These are phyloP conservation scores for Atkinsonella texensis DNA, from an alignment of 2,329 filamentous ascomycete species.

Conservation along the genomic window DNA sequence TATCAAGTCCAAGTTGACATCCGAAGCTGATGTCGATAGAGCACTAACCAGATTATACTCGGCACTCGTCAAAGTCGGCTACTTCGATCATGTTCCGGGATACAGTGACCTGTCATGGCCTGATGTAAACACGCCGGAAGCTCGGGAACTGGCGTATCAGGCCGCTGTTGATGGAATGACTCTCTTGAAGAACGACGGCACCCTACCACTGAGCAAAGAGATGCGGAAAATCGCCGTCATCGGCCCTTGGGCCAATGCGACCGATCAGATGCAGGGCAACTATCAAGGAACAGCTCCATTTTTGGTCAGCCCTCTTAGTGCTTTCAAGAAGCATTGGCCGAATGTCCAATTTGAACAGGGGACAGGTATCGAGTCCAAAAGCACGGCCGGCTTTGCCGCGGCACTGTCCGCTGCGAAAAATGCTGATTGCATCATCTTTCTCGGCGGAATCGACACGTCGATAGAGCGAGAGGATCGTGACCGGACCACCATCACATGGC, in stretches of 20 bases:
- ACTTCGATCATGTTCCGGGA: conserved; percentile 38
- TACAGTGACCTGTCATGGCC: conserved; percentile 41
- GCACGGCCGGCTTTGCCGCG: neutral
- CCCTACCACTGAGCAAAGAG: conserved; percentile 30
- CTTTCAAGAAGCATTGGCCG: neutral
- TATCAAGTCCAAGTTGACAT: conserved; percentile 19
- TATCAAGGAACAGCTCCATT: conserved; percentile 14
- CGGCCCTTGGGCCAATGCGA: conserved; percentile 28
- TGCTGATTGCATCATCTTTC: conserved; percentile 37
- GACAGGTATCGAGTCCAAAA: neutral
- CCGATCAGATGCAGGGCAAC: conserved; percentile 16
- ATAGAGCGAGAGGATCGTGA: conserved; percentile 41
- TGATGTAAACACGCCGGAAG: conserved; percentile 42
- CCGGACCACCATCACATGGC: conserved; percentile 38
- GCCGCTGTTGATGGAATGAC: conserved; percentile 37
- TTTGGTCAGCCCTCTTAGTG: conserved; percentile 8
- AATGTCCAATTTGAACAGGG: neutral
- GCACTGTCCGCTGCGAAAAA: neutral
- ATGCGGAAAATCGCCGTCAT: conserved; percentile 15
- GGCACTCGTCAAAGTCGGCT: conserved; percentile 42
- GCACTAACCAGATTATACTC: conserved; percentile 33
- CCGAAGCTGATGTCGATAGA: conserved; percentile 4
- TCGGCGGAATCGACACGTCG: conserved; percentile 41
- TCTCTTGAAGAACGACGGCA: conserved; percentile 42
- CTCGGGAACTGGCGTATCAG: conserved; percentile 42